phyloP scores from a whole-genome alignment of 805 yeast species.

The Pichia occidentalis region DNA sequence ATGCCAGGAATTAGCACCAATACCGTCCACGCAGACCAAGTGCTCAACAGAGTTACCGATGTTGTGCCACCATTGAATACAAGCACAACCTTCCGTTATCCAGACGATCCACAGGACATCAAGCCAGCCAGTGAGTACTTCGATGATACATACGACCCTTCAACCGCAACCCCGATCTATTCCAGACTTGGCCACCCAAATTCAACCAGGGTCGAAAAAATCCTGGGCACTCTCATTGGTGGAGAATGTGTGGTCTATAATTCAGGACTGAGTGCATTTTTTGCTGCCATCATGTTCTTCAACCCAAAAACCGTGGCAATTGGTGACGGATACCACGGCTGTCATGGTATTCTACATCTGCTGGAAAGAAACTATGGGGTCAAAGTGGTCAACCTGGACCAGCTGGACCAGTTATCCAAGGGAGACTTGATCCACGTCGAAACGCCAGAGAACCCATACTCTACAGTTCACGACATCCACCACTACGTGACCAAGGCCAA shows the following conservation, averaged over 20 bases:
- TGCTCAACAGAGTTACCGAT: slow-evolving; percentile 48
- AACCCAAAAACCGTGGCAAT: slow-evolving; percentile 69
- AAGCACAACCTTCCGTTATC: slow-evolving; percentile 70
- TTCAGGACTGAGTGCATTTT: slow-evolving; percentile 78
- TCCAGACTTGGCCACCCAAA: slow-evolving; percentile 76
- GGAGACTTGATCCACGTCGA: slow-evolving; percentile 82
- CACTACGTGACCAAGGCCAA: slow-evolving; percentile 68
- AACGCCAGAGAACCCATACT: slow-evolving; percentile 85
- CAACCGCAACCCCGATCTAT: slow-evolving; percentile 40
- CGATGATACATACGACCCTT: slow-evolving; percentile 12
- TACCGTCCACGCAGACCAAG: slow-evolving; percentile 69
- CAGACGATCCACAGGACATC: slow-evolving; percentile 50
- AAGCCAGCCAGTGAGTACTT: slow-evolving; percentile 35
- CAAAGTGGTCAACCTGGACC: slow-evolving; percentile 43
- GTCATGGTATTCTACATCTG: slow-evolving; percentile 61
- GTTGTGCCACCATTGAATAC: slow-evolving; percentile 79
- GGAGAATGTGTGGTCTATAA: slow-evolving; percentile 65
- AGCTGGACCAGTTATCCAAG: slow-evolving; percentile 40
- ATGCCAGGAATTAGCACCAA: slow-evolving; percentile 48
- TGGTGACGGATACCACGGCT: slow-evolving; percentile 83
- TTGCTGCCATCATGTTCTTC: slow-evolving; percentile 60
- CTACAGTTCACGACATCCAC: slow-evolving; percentile 55
- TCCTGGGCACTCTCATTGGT: slow-evolving; percentile 52
- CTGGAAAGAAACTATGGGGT: slow-evolving; percentile 55
- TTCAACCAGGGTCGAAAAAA: slow-evolving; percentile 57